phyloP scores from a whole-genome alignment of 2,329 filamentous ascomycete species.

The Aspergillus brunneoviolaceus region DNA sequence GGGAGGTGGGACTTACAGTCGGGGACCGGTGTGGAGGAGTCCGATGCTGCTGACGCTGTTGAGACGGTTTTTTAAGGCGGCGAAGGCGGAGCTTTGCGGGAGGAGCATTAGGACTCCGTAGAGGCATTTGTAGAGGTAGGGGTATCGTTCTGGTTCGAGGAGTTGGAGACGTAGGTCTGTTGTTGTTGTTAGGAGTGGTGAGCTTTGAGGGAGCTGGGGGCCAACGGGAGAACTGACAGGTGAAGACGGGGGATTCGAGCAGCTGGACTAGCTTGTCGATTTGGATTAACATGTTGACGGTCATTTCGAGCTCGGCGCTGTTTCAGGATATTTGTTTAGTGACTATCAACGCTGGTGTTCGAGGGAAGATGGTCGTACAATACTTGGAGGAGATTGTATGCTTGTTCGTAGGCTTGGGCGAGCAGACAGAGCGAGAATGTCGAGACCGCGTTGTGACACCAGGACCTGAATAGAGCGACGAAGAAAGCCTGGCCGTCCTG shows the following conservation, averaged over 20 bases:
- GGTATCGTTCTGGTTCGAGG: conserved; percentile 90
- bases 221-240: conserved; percentile 62
- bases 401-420: conserved; percentile 96
- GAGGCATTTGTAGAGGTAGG: conserved; percentile 94
- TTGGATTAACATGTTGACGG: conserved; percentile 96
- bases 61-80: conserved; percentile 89
- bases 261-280: conserved; percentile 98
- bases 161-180: conserved; percentile 89
- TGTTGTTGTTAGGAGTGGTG: background rate
- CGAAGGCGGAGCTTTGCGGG: conserved; percentile 97
- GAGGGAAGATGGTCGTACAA: conserved; percentile 62
- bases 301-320: conserved; percentile 96
- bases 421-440: conserved; percentile 95
- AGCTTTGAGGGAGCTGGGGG: background rate
- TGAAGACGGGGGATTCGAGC: conserved; percentile 95
- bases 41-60: conserved; percentile 98
- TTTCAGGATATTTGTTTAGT: conserved; percentile 24
- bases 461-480: conserved; percentile 88
- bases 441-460: conserved; percentile 97
- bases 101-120: conserved; percentile 97
- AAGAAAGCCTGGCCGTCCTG: conserved; percentile 95
- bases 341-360: background rate
- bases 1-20: conserved; percentile 63
- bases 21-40: conserved; percentile 78
- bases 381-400: conserved; percentile 91